Base-by-base conservation (phyloP, 352 stramenopile genomes). In the Phytophthora megakarya region DNA sequence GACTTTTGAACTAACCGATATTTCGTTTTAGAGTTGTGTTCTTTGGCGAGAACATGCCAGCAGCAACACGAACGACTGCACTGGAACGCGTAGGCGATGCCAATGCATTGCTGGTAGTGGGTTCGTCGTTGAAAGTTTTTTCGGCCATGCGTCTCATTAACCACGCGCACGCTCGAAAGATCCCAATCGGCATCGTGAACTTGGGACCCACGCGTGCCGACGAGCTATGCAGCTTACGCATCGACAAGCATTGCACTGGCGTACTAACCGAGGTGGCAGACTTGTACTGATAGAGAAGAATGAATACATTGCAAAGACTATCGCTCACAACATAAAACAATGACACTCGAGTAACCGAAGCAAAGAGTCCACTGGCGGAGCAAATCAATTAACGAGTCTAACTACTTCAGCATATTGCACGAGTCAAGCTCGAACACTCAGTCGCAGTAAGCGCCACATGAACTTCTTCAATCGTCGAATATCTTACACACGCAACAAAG, bases 1-100 rank as follows among this genome's bases (percentile, higher is more conserved):
- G 18, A 21, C 21, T 7, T n/a, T 64, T 35, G 13, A 35, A 13
- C n/a, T 18, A n/a, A 52, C 38, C 26, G 35, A 19, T 5, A 8
- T 66, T 15, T 30, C 46, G 16, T 42, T 35, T 51, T 51, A 88
- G 80, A 49, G 96, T 99, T 35, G 95, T 99, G 6, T 99, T 99
- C 69, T 99, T 99, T 73, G 96, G 97, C 5, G 97, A 98, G 62
- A 96, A 90, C 55, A 96, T 99, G 67, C 94, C 95, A 1, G 72
- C 69, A 15, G 49, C 77, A 28, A 84, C 90, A 9, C 90, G 97
- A 11, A 72, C 85, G 6, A 67, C 80, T 45, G 87, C 84, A 30
- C 60, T 90, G 28, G 81, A 86, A 39, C 67, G 62, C 16, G 72
- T 98, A n/a, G 74, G 90, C 47, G 70, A 89, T 26, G 81, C 92